A percentile compares a stretch with the other conserved stretches of the same genome.
Evolutionary conservation across 2,329 filamentous ascomycete species (phyloP).

Genomic region (Aureobasidium sp.): DNA sequence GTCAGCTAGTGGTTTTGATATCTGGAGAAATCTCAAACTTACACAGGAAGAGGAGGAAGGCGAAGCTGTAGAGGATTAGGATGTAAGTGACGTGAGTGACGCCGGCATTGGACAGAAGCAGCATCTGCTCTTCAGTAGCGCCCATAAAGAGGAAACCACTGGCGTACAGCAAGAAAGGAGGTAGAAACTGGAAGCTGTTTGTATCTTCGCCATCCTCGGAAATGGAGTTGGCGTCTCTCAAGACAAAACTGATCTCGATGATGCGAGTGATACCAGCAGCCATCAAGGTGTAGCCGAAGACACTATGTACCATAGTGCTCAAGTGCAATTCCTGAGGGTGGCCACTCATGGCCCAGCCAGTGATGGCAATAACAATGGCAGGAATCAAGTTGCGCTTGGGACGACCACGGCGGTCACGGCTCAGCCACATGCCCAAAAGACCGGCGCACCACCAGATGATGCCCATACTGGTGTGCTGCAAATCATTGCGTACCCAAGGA

Average conservation of each 20-base stretch:
- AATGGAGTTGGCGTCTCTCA: slow-evolving; percentile 57
- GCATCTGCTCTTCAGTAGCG: slow-evolving; percentile 94
- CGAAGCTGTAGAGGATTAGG: slow-evolving; percentile 81
- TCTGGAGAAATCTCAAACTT: slow-evolving; percentile 27
- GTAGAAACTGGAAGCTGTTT: slow-evolving; percentile 45
- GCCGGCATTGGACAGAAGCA: slow-evolving; percentile 61
- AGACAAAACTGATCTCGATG: slow-evolving; percentile 83
- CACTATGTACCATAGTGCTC: slow-evolving; percentile 77
- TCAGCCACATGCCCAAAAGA: slow-evolving; percentile 85
- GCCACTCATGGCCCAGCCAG: slow-evolving; percentile 90
- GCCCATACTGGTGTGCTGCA: slow-evolving; percentile 99
- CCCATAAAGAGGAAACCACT: slow-evolving; percentile 97
- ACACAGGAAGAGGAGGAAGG: slow-evolving; percentile 86
- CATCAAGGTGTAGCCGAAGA: slow-evolving; percentile 96
- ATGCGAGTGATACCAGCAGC: slow-evolving; percentile 75
- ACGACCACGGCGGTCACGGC: slow-evolving; percentile 69
- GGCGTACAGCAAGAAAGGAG: slow-evolving; percentile 63
- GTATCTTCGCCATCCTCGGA: slow-evolving; percentile 24
- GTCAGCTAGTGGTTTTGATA: neutral
- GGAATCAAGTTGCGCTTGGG: slow-evolving; percentile 92
- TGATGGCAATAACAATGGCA: slow-evolving; percentile 81
- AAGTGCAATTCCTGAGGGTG: slow-evolving; percentile 80
- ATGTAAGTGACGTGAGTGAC: slow-evolving; percentile 90
- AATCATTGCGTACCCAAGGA: slow-evolving; percentile 84
- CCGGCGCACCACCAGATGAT: slow-evolving; percentile 97